Conservation (phyloP, 2,329 filamentous ascomycete genomes). For the Colletotrichum magnum region DNA sequence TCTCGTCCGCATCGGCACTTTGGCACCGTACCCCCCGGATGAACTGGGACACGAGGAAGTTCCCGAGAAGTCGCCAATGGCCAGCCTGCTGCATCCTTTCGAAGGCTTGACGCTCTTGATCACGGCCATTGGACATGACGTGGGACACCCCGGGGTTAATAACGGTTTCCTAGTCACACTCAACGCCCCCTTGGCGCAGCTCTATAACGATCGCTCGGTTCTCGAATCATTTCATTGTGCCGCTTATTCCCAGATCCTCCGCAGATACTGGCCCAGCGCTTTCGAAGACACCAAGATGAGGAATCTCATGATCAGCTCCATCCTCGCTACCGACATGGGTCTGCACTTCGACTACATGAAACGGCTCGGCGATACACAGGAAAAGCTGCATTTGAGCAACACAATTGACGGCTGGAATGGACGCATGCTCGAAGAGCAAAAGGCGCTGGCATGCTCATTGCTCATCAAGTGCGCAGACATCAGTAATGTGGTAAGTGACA, state of each 20-base stretch:
- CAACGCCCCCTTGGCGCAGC: slow-evolving; percentile 91
- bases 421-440: slow-evolving; percentile 81
- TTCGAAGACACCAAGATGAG: slow-evolving; percentile 86
- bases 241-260: slow-evolving; percentile 94
- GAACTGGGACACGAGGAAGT: slow-evolving; percentile 45
- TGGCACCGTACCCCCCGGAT: slow-evolving; percentile 74
- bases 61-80: slow-evolving; percentile 74
- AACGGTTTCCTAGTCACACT: slow-evolving; percentile 95
- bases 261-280: slow-evolving; percentile 89
- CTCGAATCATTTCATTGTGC: slow-evolving; percentile 98
- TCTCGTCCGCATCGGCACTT: slow-evolving; percentile 82
- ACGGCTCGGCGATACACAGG: slow-evolving; percentile 84
- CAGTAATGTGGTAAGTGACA: slow-evolving; percentile 88
- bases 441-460: slow-evolving; percentile 86
- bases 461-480: slow-evolving; percentile 99
- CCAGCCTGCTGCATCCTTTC: slow-evolving; percentile 83
- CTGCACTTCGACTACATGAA: slow-evolving; percentile 98
- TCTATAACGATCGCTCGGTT: slow-evolving; percentile 97
- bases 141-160: slow-evolving; percentile 97
- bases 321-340: slow-evolving; percentile 97
- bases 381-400: slow-evolving; percentile 78
- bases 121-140: slow-evolving; percentile 97
- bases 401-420: slow-evolving; percentile 81
- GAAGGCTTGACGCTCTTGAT: slow-evolving; percentile 91
- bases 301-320: slow-evolving; percentile 96